Base-by-base conservation (phyloP, 306 rosid genomes). In the Malus sieversii region DNA sequence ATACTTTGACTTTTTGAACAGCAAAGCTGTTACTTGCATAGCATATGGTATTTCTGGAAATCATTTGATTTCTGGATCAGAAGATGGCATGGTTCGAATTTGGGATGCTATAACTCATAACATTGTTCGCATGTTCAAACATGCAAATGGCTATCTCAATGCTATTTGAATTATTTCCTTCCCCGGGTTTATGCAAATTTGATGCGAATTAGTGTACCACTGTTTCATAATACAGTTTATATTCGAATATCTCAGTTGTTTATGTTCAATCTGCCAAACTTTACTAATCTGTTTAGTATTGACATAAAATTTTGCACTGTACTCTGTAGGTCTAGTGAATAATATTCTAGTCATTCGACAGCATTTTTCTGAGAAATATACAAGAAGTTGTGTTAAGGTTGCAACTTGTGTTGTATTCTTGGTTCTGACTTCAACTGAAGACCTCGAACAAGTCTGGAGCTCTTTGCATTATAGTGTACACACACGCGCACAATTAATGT, bases 21-120 rank as follows among this genome's bases (percentile, higher is more conserved):
- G 96, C 91, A 86, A 88, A 68, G 73, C 83, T 62, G 91, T 91
- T 73, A 90, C 96, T 74, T 90, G 87, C 88, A 77, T 94, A 64
- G 83, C 88, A 42, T 88, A 80, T 65, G 77, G 85, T 30, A 44
- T 76, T 18, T 32, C 80, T 53, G 83, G 77, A 79, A 84, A 86
- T 75, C 69, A 79, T 77, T 85, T 95, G 74, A 81, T 92, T 25
- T 92, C 97, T 75, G 96, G 96, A 57, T 92, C 96, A 12, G 97
- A 90, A 73, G 96, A 94, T 79, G 93, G 95, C 73, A 62, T 78
- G 45, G 73, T 92, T 76, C 91, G 97, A 64, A 83, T 95, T 75
- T 95, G 97, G 97, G 84, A 92, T 75, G 81, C 86, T 3, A 82
- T 74, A 78, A 82, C 86, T 76, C 85, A 19, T 67, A 83, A 83